Base-by-base conservation (phyloP, 1,139 yeast genomes). In the Geotrichum bryndzae region DNA sequence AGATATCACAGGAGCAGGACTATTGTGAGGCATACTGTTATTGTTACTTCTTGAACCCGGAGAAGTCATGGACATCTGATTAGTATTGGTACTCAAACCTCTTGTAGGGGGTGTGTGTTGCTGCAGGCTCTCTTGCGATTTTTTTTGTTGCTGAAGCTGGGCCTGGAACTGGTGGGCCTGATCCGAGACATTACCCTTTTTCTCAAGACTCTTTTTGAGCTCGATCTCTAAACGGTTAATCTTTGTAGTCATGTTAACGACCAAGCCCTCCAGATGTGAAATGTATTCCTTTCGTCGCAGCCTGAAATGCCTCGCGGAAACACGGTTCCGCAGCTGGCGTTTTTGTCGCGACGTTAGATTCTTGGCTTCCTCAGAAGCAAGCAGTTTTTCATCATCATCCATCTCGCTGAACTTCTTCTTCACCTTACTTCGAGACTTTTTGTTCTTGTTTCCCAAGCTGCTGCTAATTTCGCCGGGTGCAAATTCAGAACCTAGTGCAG, bases 241-340 rank as follows among this genome's bases (percentile, higher is more conserved):
- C 60, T 70, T 70, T 8, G 64, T 58, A 38, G 70, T 65, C 67
- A 68, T 65, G 48, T 66, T 69, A 31, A 66, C 65, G 13, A 72
- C 70, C 31, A 70, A 66, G 48, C 66, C 63, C 59, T 72, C 75
- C 29, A 72, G 66, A 53, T 72, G 73, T 18, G 70, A 63, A 58
- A 72, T 72, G 61, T 72, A 73, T 64, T 70, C 75, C 64, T 73
- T 72, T 54, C 75, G 64, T n/a, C 75, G 67, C 56, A 72, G 66
- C 6, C 75, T 67, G 63, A 72, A 73, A 59, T 73, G 75, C 18
- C 75, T 65, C 2, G 75, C 75, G 6, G 74, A 70, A 15, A 72
- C 74, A 56, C 72, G 65, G 61, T 72, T 72, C 38, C 75, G 66
- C 41, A 72, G 66, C 62, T 72, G 75, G 15, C 75, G 65, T 10